phyloP scores from a whole-genome alignment of 1,284 basidiomycete species.

The Ganoderma lucidum region DNA sequence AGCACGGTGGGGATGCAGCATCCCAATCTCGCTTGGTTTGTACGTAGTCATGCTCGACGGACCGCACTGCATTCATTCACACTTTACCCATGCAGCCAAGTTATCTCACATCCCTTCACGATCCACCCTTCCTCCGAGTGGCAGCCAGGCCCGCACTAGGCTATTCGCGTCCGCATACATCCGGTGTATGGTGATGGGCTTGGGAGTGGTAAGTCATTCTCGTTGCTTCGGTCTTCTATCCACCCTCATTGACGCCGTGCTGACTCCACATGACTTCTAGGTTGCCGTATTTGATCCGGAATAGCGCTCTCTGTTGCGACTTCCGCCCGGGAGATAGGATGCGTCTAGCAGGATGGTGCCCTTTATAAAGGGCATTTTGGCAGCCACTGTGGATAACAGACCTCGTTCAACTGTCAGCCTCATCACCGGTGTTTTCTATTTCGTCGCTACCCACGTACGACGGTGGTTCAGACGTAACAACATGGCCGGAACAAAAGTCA shows the following conservation, averaged over 20 bases:
- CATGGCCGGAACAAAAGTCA: constrained; percentile 42
- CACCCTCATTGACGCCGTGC: not conserved
- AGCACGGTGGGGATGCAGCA: no score
- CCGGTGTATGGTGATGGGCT: no score
- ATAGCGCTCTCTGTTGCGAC: not conserved
- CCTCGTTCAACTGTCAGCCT: not conserved
- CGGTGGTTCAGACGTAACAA: not conserved
- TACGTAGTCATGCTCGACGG: no score
- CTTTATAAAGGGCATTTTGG: not conserved
- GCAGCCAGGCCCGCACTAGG: no score
- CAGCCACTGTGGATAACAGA: not conserved
- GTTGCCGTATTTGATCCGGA: not conserved
- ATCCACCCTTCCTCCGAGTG: no score
- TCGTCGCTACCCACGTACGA: not conserved
- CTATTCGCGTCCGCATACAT: no score
- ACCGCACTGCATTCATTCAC: no score
- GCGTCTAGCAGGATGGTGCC: not conserved
- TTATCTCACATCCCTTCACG: no score
- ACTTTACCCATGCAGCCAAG: no score
- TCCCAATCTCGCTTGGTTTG: no score
- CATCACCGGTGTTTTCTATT: not conserved
- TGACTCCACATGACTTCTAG: not conserved
- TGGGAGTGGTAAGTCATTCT: no score
- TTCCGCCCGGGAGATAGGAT: not conserved
- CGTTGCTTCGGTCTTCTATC: no score